Conservation (phyloP, 345 rosid genomes). For the Rubroshorea leprosula region DNA sequence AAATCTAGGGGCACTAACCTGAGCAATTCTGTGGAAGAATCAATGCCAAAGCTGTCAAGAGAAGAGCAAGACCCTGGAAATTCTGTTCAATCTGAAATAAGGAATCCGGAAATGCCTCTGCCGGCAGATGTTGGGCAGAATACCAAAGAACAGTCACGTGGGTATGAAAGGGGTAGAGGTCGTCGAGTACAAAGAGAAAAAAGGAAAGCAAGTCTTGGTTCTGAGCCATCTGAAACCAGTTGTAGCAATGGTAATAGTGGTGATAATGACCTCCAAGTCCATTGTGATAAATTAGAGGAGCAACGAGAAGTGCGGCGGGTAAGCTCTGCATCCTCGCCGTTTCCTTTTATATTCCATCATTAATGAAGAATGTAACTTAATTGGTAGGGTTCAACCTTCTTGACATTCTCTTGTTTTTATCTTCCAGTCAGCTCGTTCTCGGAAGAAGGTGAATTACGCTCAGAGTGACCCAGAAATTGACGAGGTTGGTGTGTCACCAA, state of each 20-base stretch:
- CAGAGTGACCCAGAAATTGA: constrained; percentile 36
- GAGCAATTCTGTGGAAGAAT: constrained; percentile 26
- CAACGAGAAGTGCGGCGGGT: constrained; percentile 58
- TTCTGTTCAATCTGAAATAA: constrained; percentile 21
- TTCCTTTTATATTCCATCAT: constrained; percentile 3
- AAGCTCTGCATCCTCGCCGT: constrained; percentile 18
- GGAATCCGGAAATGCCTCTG: constrained; percentile 16
- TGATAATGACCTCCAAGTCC: constrained; percentile 23
- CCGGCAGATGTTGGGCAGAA: constrained; percentile 7
- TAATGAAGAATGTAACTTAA: background rate
- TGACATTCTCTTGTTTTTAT: constrained; percentile 15
- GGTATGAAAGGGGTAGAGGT: constrained; percentile 34
- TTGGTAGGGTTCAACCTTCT: no score
- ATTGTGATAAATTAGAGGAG: constrained; percentile 21
- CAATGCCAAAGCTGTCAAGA: constrained; percentile 31
- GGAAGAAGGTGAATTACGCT: constrained; percentile 50
- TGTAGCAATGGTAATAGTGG: constrained; percentile 32
- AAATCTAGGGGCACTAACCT: constrained; percentile 25
- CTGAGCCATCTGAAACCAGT: constrained; percentile 40
- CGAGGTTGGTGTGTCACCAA: constrained; percentile 27
- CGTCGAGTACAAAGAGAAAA: constrained; percentile 33
- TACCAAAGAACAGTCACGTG: constrained; percentile 22
- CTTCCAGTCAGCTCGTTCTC: constrained; percentile 57
- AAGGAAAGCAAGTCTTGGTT: constrained; percentile 23
- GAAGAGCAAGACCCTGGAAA: constrained; percentile 25